These are phyloP conservation scores for Hordeum marinum DNA, from an alignment of 176 grass and related monocot genomes.

Conservation along the genomic window DNA sequence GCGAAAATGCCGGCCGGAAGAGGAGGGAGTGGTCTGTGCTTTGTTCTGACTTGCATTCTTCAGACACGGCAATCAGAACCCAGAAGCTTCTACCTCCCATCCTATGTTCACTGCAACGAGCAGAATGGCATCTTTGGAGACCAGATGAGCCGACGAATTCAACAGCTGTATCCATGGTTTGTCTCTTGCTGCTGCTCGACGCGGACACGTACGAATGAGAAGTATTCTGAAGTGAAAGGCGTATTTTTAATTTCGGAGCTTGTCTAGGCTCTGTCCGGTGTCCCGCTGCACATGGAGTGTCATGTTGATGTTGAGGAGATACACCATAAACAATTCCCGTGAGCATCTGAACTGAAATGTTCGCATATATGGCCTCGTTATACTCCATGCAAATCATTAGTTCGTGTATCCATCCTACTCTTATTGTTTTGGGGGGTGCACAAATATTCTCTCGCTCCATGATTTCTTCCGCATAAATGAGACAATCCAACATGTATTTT, in stretches of 20 bases:
- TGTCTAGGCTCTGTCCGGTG: constrained; percentile 37
- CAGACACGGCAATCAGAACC: not conserved
- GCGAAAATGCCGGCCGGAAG: not conserved
- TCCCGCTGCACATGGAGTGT: constrained; percentile 34
- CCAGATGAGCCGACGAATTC: constrained; percentile 21
- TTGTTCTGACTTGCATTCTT: constrained; percentile 16
- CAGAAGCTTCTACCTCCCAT: constrained; percentile 34
- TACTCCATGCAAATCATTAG: not conserved
- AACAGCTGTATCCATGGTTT: not conserved
- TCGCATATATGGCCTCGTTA: constrained; percentile 14
- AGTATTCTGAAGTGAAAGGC: constrained; percentile 14
- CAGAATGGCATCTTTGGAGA: constrained; percentile 23
- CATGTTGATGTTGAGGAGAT: constrained; percentile 6
- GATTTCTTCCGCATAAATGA: not conserved
- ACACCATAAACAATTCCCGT: constrained; percentile 9
- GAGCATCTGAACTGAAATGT: constrained; percentile 25
- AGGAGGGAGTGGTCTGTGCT: not conserved
- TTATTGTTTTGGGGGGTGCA: too few species aligned
- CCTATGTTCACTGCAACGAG: not conserved
- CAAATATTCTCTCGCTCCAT: not conserved
- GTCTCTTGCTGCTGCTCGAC: not conserved
- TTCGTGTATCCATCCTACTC: not conserved
- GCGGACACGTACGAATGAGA: not conserved
- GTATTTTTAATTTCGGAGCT: constrained; percentile 1
- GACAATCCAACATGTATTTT: not conserved